Evolutionary conservation across 352 stramenopile genomes (phyloP), one percentile per base, ranked within the genome.

Genomic region (Pythium volutum): DNA sequence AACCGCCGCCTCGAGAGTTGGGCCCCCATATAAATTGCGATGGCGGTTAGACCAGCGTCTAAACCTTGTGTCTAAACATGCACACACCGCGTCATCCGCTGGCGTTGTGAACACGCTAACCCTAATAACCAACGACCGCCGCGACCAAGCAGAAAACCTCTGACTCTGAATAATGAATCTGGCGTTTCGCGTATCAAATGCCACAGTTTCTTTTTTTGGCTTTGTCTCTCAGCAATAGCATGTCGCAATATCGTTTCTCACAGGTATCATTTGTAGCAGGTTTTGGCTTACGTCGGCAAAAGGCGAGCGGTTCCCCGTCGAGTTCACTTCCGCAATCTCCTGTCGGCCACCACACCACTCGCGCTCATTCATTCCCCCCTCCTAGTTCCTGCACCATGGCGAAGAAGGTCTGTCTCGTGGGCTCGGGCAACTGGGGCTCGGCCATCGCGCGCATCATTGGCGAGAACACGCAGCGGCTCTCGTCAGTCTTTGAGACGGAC

Each of bases 391-490:
- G 3, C 45, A 47, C 52, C 45, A 84, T 84, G 71, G 63, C 74
- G 4, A 76, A 81, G 56, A 91, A 91, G 62, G 79, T 91, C 27
- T 87, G 77, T 64, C 79, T 92, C 66, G 77, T 92, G 3, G 83
- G 83, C 52, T 93, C 83, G 16, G 83, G 83, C 52, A 93, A 93
- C 72, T 93, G 83, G 83, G 83, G 80, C 61, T 91, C 80, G 34
- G 81, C 83, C 64, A 93, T 93, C 62, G 83, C 83, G 22, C 78
- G 81, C 49, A 90, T 93, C 75, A 89, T 93, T 50, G 83, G 83
- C 65, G 83, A 87, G 59, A 92, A 92, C 74, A 89, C 81, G 49
- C 55, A 71, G 62, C 71, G 74, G 2, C 56, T 79, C 42, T 36
- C 51, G 23, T 55, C 78, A 5, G 79, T 84, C 42, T 98, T 97